Base-by-base conservation (phyloP, 2,329 filamentous ascomycete species). In the Aspergillus sp. region DNA sequence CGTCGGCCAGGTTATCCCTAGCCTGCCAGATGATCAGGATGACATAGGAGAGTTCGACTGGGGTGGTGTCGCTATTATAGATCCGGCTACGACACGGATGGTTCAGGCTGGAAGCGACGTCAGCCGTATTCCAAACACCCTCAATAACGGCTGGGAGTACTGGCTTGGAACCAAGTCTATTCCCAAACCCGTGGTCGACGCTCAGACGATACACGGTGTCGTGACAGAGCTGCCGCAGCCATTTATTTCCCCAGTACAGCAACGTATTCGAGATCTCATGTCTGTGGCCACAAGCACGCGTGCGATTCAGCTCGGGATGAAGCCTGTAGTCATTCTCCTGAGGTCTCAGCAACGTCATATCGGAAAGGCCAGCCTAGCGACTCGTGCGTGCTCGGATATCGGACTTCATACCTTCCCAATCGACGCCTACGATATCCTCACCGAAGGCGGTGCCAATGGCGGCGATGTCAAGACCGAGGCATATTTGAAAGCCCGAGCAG, bases 391-490 rank as follows among this genome's bases (percentile, higher is more conserved):
- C 72, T 84, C 89, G 3, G 93, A 97, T 67, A 88, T 97, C 61
- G 95, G 95, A 3, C 81, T 98, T 15, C 95, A 99, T 72, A 90
- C 87, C 0, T 98, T 96, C 71, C 77, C 85, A 0, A 90, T 99
- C 52, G 92, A 98, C 72, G 90, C 91, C 0, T 96, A 96, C 68
- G 95, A 99, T 67, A 91, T 99, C 43, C 81, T 96, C 4, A 93
- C 91, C n/a, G 93, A 98, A 72, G 91, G 91, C 14, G 89, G 89
- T 45, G 89, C 89, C 1, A 91, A 91, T 53, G 91, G 91, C 8
- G 89, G 90, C 55, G 95, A 99, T 70, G 90, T 96, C 27, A 97
- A 98, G 76, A 96, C 93, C 0, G 93, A 97, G 70, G 93, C 90
- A 1, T 90, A 96, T 64, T 79, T 99, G 15, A 90, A 95, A 69